phyloP scores from a whole-genome alignment of 805 yeast species.

The Kuraishia hungarica region DNA sequence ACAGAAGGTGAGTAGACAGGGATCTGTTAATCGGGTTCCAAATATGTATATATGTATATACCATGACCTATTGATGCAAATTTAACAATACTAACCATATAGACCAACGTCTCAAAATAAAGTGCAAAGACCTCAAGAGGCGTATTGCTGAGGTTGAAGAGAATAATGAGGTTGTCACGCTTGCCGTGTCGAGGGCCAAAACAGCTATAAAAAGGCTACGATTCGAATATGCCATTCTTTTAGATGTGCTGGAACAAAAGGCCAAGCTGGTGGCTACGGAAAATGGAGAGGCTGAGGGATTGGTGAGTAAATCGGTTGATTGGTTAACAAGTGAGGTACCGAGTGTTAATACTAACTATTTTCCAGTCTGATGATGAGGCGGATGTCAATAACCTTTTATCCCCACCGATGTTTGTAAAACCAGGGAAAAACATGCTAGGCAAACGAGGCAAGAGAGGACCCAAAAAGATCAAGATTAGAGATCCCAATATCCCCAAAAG shows the following conservation, averaged over 20 bases:
- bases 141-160: slow-evolving; percentile 67
- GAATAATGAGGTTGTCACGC: slow-evolving; percentile 65
- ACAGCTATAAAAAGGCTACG: slow-evolving; percentile 69
- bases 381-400: slow-evolving; percentile 18
- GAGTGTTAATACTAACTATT: not conserved
- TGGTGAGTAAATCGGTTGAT: not conserved
- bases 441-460: not conserved
- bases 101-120: slow-evolving; percentile 41
- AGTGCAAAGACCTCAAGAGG: slow-evolving; percentile 63
- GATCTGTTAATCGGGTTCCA: too few species aligned
- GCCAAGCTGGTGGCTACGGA: slow-evolving; percentile 13
- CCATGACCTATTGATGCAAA: too few species aligned
- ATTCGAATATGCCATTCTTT: slow-evolving; percentile 70
- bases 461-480: slow-evolving; percentile 29
- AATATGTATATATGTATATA: too few species aligned
- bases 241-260: slow-evolving; percentile 69
- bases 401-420: slow-evolving; percentile 14
- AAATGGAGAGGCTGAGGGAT: not conserved
- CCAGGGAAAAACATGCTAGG: not conserved
- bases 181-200: slow-evolving; percentile 72
- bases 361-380: not conserved
- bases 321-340: not conserved
- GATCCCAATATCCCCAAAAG: slow-evolving; percentile 85
- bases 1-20: not conserved
- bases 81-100: not conserved